Evolutionary conservation across 257 asterid genomes (phyloP).

Genomic region (Ballota nigra): DNA sequence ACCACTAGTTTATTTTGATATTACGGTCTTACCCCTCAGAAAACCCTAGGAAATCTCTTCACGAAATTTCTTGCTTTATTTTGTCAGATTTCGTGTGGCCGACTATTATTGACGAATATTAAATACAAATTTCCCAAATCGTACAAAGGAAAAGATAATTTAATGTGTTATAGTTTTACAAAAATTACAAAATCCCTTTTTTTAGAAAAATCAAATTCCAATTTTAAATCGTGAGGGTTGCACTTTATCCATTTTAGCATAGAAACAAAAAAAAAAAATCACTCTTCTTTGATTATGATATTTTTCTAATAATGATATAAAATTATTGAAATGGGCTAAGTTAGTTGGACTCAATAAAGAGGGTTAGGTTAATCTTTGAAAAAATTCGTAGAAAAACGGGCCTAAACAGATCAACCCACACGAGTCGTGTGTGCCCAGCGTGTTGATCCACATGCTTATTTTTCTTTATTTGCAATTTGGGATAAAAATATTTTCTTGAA

Average conservation of each 20-base stretch:
- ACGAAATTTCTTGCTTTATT: not conserved
- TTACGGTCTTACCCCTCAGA: slow-evolving; percentile 30
- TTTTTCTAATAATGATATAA: not conserved
- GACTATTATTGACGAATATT: not conserved
- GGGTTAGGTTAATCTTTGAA: too few species aligned
- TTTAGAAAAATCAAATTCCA: not conserved
- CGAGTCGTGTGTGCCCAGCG: too few species aligned
- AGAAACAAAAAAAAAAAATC: too few species aligned
- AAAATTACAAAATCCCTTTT: not conserved
- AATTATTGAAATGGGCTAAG: too few species aligned
- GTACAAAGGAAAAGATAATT: not conserved
- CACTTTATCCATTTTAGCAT: not conserved
- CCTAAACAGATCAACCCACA: too few species aligned
- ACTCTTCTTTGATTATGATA: not conserved
- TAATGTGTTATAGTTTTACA: not conserved
- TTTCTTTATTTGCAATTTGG: too few species aligned
- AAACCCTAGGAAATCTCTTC: not conserved
- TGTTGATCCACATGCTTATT: too few species aligned
- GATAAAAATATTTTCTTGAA: too few species aligned
- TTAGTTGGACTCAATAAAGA: too few species aligned
- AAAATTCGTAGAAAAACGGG: too few species aligned
- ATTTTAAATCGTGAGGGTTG: not conserved
- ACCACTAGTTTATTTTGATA: slow-evolving; percentile 18
- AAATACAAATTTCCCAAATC: not conserved
- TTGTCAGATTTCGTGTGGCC: not conserved